Conservation (phyloP, 2,329 filamentous ascomycete species). For the Stachybotrys chartarum region DNA sequence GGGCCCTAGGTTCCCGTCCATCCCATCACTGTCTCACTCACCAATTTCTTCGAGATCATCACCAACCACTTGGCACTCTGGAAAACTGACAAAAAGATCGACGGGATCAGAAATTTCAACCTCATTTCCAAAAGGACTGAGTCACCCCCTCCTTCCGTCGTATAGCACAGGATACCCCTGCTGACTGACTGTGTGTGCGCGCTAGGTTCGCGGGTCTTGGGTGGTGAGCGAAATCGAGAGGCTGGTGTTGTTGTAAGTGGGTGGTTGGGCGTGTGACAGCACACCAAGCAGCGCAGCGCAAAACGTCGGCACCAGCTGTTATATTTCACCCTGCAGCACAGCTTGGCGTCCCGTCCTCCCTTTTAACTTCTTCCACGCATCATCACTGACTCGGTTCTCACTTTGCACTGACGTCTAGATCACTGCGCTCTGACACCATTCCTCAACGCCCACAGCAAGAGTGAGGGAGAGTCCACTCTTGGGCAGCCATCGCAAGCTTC, state of each 20-base stretch:
- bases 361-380: constrained; percentile 5
- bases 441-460: background rate
- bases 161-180: constrained; percentile 1
- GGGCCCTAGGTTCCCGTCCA: constrained; percentile 1
- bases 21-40: background rate
- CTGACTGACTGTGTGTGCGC: constrained; percentile 8
- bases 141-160: constrained; percentile 1
- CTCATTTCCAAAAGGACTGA: constrained; percentile 6
- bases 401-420: too few relatives aligned
- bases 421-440: background rate
- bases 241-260: constrained; percentile 23
- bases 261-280: constrained; percentile 23
- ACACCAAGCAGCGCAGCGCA: background rate
- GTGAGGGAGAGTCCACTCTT: background rate
- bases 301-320: constrained; percentile 10
- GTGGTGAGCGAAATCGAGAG: constrained; percentile 13
- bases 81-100: too few relatives aligned
- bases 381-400: too few relatives aligned
- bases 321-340: constrained; percentile 23
- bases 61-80: constrained; percentile 1
- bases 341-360: constrained; percentile 5
- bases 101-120: background rate
- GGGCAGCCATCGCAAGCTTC: constrained; percentile 1
- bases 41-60: constrained; percentile 7
- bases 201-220: background rate